These are phyloP conservation scores for Emergomyces pasteurianus DNA, from an alignment of 2,329 filamentous ascomycete genomes.

Conservation along the genomic window DNA sequence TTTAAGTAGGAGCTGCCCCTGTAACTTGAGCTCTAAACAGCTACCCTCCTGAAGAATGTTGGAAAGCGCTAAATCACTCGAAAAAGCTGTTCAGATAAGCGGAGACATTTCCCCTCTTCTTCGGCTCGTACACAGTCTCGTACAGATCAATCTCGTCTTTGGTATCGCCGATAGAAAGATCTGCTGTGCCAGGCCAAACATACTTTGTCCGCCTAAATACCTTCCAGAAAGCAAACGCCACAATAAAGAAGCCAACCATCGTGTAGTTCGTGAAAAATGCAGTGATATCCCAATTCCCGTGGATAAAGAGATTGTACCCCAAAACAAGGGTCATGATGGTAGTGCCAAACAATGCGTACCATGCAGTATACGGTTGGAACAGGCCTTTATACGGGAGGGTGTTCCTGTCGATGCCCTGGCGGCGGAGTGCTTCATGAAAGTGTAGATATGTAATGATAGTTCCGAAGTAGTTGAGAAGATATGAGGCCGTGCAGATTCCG, in stretches of 20 bases:
- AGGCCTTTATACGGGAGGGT: constrained; percentile 56
- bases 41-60: background rate
- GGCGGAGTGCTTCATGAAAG: constrained; percentile 55
- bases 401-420: constrained; percentile 54
- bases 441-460: constrained; percentile 58
- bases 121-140: constrained; percentile 12
- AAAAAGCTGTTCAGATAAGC: constrained; percentile 13
- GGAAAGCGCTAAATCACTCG: constrained; percentile 6
- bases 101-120: constrained; percentile 13
- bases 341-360: constrained; percentile 49
- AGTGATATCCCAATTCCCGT: constrained; percentile 49
- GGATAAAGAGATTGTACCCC: constrained; percentile 61
- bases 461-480: constrained; percentile 33
- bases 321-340: constrained; percentile 57
- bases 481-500: constrained; percentile 18
- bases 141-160: constrained; percentile 20
- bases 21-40: no score
- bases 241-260: constrained; percentile 51
- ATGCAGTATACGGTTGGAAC: constrained; percentile 59
- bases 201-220: constrained; percentile 48
- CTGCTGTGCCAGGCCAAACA: constrained; percentile 42
- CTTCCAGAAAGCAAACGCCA: constrained; percentile 58
- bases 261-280: constrained; percentile 62
- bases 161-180: constrained; percentile 31
- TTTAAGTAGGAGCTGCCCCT: no score